phyloP scores from a whole-genome alignment of 805 yeast species.

The Metschnikowia colocasiae region DNA sequence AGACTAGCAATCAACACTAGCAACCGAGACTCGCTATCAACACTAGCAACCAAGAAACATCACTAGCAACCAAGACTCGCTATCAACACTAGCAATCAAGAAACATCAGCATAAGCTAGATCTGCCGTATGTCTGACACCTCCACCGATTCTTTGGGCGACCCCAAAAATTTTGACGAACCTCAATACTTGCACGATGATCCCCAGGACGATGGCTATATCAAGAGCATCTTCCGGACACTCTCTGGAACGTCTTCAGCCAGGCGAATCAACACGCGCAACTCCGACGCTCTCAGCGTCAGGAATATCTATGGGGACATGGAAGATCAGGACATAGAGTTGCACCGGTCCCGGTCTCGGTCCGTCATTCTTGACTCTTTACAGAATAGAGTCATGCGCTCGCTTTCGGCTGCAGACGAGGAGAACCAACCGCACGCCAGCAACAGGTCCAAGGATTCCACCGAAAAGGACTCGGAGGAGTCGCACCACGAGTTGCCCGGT shows the following conservation, averaged over 20 bases:
- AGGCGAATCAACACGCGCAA: slow-evolving; percentile 8
- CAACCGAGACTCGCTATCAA: too few species aligned
- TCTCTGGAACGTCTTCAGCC: slow-evolving; percentile 10
- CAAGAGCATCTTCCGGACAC: slow-evolving; percentile 8
- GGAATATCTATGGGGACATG: slow-evolving; percentile 41
- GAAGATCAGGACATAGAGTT: slow-evolving; percentile 35
- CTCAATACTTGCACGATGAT: neutral
- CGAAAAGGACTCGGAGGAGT: neutral
- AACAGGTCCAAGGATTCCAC: neutral
- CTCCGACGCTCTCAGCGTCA: slow-evolving; percentile 25
- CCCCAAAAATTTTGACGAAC: neutral
- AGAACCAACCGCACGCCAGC: slow-evolving; percentile 6
- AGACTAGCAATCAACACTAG: too few species aligned
- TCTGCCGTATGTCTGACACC: neutral
- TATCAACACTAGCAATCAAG: too few species aligned
- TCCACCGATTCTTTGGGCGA: neutral
- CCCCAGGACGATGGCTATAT: slow-evolving; percentile 1
- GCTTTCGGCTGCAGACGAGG: slow-evolving; percentile 18
- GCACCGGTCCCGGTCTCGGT: slow-evolving; percentile 42
- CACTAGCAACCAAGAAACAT: too few species aligned
- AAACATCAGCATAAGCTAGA: too few species aligned
- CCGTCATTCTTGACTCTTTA: slow-evolving; percentile 40
- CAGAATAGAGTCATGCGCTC: slow-evolving; percentile 24
- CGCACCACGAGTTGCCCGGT: slow-evolving; percentile 21
- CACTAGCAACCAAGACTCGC: too few species aligned